Evolutionary conservation across 2,329 filamentous ascomycete genomes (phyloP).

Genomic region (Epichloe festucae): DNA sequence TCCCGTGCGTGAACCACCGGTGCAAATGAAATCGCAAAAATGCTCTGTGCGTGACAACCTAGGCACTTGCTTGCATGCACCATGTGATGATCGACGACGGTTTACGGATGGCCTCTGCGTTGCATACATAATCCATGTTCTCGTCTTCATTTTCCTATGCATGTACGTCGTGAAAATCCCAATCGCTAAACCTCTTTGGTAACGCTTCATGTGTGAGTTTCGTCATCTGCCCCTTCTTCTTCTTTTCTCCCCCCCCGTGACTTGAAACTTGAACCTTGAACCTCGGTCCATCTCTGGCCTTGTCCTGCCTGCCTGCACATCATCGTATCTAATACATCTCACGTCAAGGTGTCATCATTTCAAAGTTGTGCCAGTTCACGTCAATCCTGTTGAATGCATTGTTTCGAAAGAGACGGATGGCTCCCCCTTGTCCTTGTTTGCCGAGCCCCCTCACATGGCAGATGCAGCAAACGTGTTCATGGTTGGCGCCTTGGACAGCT

Average conservation of each 20-base stretch:
- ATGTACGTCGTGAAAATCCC: background rate
- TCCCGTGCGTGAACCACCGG: too few relatives aligned
- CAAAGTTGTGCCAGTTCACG: background rate
- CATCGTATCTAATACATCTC: background rate
- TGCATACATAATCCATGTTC: too few relatives aligned
- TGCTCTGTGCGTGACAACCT: too few relatives aligned
- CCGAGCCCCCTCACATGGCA: slow-evolving; percentile 13
- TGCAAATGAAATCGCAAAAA: too few relatives aligned
- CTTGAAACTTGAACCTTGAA: background rate
- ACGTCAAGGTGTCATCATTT: background rate
- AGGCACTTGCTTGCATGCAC: too few relatives aligned
- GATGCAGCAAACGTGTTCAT: slow-evolving; percentile 27
- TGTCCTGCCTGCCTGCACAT: background rate
- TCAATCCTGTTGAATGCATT: background rate
- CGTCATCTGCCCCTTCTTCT: background rate
- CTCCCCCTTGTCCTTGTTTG: background rate
- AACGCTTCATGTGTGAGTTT: background rate
- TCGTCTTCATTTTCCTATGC: background rate
- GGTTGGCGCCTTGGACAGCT: slow-evolving; percentile 18
- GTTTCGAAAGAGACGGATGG: background rate
- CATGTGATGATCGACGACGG: too few relatives aligned
- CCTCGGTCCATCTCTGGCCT: background rate
- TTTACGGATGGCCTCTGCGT: too few relatives aligned
- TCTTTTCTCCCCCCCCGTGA: background rate
- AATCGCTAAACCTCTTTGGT: background rate